These are phyloP conservation scores for Malus hybrid DNA, from an alignment of 331 rosid species.

Conservation along the genomic window DNA sequence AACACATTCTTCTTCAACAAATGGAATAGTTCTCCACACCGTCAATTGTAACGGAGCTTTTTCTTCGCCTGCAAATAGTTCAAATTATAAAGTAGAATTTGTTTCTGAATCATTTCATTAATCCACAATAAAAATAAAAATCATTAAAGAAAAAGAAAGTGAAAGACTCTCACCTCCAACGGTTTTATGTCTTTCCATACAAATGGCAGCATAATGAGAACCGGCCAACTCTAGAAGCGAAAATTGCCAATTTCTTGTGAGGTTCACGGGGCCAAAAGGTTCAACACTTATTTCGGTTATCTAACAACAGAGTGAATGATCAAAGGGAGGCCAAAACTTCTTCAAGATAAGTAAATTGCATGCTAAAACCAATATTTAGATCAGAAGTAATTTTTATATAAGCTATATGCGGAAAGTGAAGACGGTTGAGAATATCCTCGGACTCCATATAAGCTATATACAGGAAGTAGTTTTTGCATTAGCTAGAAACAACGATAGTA, in stretches of 20 bases:
- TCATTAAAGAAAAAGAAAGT: not conserved
- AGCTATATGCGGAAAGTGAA: too few species aligned
- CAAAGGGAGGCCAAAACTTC: not conserved
- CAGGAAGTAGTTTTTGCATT: too few species aligned
- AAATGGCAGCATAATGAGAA: conserved; percentile 80
- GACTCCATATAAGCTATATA: too few species aligned
- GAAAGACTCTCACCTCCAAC: conserved; percentile 31
- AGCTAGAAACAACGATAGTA: not conserved
- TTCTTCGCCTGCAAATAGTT: conserved; percentile 35
- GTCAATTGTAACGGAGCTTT: conserved; percentile 40
- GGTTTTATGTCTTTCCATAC: conserved; percentile 41
- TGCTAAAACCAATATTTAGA: not conserved
- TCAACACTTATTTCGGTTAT: conserved; percentile 42
- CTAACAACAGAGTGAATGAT: conserved; percentile 22
- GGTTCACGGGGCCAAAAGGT: conserved; percentile 28
- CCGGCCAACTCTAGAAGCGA: conserved; percentile 60
- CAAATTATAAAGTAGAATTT: too few species aligned
- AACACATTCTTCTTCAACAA: conserved; percentile 66
- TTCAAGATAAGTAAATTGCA: not conserved
- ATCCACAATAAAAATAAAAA: not conserved
- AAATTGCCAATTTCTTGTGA: conserved; percentile 50
- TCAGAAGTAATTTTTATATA: too few species aligned
- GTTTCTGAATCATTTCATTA: not conserved
- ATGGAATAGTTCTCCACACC: conserved; percentile 66
- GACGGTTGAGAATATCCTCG: too few species aligned